phyloP scores from a whole-genome alignment of 2,329 filamentous ascomycete genomes.

The Neopestalotiopsis rosae region DNA sequence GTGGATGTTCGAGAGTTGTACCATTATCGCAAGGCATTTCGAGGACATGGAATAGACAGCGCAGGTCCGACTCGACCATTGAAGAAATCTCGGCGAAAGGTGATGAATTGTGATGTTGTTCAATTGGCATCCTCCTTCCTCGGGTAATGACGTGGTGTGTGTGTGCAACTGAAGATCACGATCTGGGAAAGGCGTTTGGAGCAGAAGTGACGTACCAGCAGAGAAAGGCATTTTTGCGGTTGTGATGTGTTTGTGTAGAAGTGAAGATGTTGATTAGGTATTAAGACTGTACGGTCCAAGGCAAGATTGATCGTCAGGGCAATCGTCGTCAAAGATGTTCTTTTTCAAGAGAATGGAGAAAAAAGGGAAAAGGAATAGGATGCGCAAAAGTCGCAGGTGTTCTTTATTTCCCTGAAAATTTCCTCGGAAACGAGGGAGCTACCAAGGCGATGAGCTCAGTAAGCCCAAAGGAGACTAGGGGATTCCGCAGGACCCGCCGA shows the following conservation, averaged over 20 bases:
- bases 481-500: neutral
- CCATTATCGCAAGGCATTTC: slow-evolving; percentile 22
- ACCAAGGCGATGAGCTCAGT: slow-evolving; percentile 19
- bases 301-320: slow-evolving; percentile 9
- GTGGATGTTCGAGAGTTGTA: slow-evolving; percentile 3
- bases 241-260: slow-evolving; percentile 32
- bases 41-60: slow-evolving; percentile 12
- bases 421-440: slow-evolving; percentile 18
- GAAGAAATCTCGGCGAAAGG: slow-evolving; percentile 13
- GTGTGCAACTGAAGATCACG: slow-evolving; percentile 21
- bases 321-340: neutral
- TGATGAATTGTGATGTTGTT: slow-evolving; percentile 9
- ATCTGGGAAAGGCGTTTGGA: slow-evolving; percentile 20
- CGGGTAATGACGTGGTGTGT: slow-evolving; percentile 24
- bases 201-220: slow-evolving; percentile 45
- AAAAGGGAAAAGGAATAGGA: neutral
- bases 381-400: slow-evolving; percentile 7
- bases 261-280: slow-evolving; percentile 33
- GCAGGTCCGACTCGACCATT: slow-evolving; percentile 10
- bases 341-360: neutral
- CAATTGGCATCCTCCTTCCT: slow-evolving; percentile 33
- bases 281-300: slow-evolving; percentile 26
- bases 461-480: slow-evolving; percentile 10
- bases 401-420: slow-evolving; percentile 19
- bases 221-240: slow-evolving; percentile 50